Percentiles rank a stretch among this genome's conserved stretches.
Evolutionary conservation across 106 monocot genomes (phyloP).

Genomic region (Acorus gramineus): DNA sequence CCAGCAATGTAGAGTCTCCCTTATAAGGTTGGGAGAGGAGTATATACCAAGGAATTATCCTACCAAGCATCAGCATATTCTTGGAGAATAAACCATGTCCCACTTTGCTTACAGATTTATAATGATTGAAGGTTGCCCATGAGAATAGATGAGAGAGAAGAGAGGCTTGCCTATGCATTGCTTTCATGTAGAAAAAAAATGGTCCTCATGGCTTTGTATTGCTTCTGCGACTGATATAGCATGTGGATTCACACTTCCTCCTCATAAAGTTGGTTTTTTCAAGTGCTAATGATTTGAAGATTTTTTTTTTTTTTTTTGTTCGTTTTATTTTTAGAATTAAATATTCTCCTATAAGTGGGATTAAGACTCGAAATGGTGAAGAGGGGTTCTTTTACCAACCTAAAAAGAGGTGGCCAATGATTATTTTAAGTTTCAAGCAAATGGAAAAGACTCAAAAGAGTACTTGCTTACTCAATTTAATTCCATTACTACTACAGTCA

Average conservation of each 20-base stretch:
- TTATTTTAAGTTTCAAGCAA: no score
- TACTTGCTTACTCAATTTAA: no score
- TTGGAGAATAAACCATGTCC: constrained; percentile 4
- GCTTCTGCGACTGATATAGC: neutral
- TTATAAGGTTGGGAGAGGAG: neutral
- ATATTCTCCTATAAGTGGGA: no score
- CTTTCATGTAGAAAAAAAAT: no score
- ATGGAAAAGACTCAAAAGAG: no score
- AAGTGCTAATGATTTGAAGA: neutral
- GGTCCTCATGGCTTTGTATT: neutral
- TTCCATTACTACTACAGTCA: no score
- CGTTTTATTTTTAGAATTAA: no score
- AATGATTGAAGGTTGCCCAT: neutral
- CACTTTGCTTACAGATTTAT: neutral
- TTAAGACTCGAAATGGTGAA: no score
- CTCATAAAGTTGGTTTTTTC: neutral
- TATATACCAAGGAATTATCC: constrained; percentile 10
- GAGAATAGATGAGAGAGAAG: neutral
- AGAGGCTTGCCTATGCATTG: no score
- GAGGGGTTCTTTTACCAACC: no score
- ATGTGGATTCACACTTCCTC: neutral
- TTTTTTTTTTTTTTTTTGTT: no score
- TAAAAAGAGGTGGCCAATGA: no score
- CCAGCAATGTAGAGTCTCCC: neutral
- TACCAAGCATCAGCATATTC: constrained; percentile 12